Conservation (phyloP, 2,329 filamentous ascomycete species). For the Sclerotinia nivalis region DNA sequence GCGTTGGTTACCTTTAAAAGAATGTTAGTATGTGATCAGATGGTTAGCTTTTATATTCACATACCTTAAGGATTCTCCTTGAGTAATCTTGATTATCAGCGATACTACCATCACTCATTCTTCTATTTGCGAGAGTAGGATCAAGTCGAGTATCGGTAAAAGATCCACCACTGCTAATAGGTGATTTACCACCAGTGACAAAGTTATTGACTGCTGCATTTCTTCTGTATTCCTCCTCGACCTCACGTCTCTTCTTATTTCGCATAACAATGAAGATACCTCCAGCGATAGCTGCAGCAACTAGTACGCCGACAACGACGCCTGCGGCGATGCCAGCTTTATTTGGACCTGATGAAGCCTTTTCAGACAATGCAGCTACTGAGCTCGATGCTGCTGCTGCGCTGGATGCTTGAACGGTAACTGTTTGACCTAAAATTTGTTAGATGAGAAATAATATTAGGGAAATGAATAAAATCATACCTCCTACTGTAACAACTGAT, state of each 20-base stretch:
- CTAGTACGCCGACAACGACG: conserved; percentile 81
- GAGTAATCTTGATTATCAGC: conserved; percentile 98
- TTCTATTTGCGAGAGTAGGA: conserved; percentile 73
- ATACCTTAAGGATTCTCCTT: conserved; percentile 88
- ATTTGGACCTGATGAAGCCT: conserved; percentile 28
- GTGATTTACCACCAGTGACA: conserved; percentile 63
- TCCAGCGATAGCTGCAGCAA: conserved; percentile 62
- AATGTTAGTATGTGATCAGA: conserved; percentile 21
- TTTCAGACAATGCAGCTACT: conserved; percentile 10
- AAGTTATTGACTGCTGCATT: conserved; percentile 79
- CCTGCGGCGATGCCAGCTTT: conserved; percentile 85
- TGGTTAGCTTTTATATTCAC: conserved; percentile 40
- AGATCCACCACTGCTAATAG: conserved; percentile 58
- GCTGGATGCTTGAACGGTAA: conserved; percentile 37
- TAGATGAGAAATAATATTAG: background rate
- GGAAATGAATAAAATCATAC: background rate
- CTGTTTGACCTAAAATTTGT: conserved; percentile 31
- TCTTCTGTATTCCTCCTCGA: conserved; percentile 82
- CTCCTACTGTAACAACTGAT: conserved; percentile 37
- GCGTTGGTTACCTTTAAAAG: conserved; percentile 59
- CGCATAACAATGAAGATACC: conserved; percentile 74
- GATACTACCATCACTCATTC: conserved; percentile 93
- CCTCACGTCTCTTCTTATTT: conserved; percentile 70
- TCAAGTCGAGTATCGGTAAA: conserved; percentile 84
- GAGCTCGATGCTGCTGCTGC: conserved; percentile 23